Percentiles rank a stretch among this genome's conserved stretches.
These are phyloP conservation scores for Rutstroemia sp. DNA, from an alignment of 2,329 filamentous ascomycete genomes.

Conservation along the genomic window DNA sequence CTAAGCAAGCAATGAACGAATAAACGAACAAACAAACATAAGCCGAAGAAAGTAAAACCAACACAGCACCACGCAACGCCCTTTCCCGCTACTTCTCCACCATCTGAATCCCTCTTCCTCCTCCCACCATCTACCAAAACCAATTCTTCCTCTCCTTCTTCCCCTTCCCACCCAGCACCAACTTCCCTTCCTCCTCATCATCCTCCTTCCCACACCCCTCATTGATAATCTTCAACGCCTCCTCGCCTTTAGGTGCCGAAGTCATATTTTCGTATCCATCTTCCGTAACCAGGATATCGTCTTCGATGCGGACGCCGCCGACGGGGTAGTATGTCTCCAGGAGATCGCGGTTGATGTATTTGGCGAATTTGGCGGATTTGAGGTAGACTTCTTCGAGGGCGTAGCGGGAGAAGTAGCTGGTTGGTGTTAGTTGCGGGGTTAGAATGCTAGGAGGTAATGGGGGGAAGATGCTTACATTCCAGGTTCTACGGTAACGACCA, in stretches of 20 bases:
- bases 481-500: constrained; percentile 74
- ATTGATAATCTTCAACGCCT: constrained; percentile 56
- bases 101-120: not conserved
- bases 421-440: not conserved
- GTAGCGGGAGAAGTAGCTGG: constrained; percentile 65
- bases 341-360: constrained; percentile 57
- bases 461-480: constrained; percentile 45
- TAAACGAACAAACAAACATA: too few relatives aligned
- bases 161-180: not conserved
- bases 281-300: constrained; percentile 76
- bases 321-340: constrained; percentile 67
- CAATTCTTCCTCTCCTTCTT: constrained; percentile 12
- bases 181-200: not conserved
- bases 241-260: constrained; percentile 66
- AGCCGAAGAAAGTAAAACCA: not conserved
- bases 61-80: not conserved
- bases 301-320: constrained; percentile 88
- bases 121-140: constrained; percentile 16
- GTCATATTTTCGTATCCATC: constrained; percentile 80
- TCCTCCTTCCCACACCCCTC: constrained; percentile 8
- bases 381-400: constrained; percentile 63
- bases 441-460: not conserved
- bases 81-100: too few relatives aligned
- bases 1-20: too few relatives aligned
- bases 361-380: constrained; percentile 47